Conservation (phyloP, 139 green algal genomes). For the Chlamydomonas asymmetrica region DNA sequence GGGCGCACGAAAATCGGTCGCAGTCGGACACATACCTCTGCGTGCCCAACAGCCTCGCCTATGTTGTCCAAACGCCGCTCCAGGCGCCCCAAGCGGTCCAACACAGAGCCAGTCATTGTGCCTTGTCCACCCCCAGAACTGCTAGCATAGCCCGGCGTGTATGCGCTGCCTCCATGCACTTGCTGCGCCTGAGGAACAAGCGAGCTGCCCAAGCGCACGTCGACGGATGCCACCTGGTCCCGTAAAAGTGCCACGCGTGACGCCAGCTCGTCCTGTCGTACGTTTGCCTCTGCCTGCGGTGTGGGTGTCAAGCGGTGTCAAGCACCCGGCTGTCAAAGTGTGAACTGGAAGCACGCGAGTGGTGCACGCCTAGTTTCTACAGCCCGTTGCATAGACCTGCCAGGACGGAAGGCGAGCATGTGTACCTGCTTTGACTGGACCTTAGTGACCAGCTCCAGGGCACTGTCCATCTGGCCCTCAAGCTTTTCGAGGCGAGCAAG, state of each 20-base stretch:
- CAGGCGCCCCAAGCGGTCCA: constrained; percentile 32
- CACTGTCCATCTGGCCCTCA: constrained; percentile 37
- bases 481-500: constrained; percentile 36
- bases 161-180: background rate
- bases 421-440: constrained; percentile 30
- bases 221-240: constrained; percentile 23
- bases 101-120: constrained; percentile 1
- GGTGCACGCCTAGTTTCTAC: no score
- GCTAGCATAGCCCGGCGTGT: no score
- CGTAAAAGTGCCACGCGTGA: constrained; percentile 26
- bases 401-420: no score
- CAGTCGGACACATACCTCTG: no score
- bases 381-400: no score
- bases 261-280: constrained; percentile 18
- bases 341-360: no score
- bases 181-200: background rate
- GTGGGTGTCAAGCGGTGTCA: no score
- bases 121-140: constrained; percentile 6
- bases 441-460: no score
- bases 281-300: no score
- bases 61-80: constrained; percentile 31
- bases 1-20: no score
- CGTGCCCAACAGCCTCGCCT: background rate
- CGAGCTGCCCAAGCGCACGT: constrained; percentile 17
- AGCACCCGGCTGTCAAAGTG: no score